Evolutionary conservation across 1,284 basidiomycete species (phyloP), one percentile per base, ranked within the genome.

Genomic region (Trichosporon ovoides): DNA sequence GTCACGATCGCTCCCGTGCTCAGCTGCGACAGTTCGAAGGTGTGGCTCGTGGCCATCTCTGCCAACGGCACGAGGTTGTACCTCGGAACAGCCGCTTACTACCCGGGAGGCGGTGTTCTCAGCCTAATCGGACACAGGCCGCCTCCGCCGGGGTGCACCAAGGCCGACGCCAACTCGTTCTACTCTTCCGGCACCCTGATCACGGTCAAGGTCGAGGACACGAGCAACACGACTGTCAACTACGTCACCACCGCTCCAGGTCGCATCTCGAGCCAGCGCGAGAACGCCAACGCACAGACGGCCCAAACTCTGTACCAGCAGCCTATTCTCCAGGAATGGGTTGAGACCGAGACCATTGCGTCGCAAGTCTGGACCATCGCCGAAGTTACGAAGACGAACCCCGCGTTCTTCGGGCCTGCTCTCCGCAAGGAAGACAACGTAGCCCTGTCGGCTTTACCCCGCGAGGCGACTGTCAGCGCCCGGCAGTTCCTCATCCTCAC

Each of bases 301-400:
- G 43, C 22, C 14, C 43, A 48, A 24, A 31, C 43, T 3, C 16
- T 48, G 22, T 65, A 53, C 55, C 60, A 66, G 11, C 61, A 68
- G 6, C 59, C 59, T 3, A 51, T 65, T 2, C 65, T 70, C 11
- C 70, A 72, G 50, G 73, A 76, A 52, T 72, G 65, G 66, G 53
- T 55, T 16, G 55, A 56, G 12, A 58, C 62, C 0, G 84, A 86
- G 3, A 71, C 89, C 16, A 78, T 94, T 31, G 81, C 87, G 12
- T 86, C 92, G 58, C 85, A 87, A 34, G 91, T 90, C 3, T 94
- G 89, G 88, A 87, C 86, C 14, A 86, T 93, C 73, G 77, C 71
- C 18, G 78, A 80, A 64, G 63, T 77, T 5, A 73, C 75, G 7
- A 56, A 62, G 9, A 65, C 68, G 1, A 63, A 71, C 53, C 74